Evolutionary conservation across 768 basidiomycete species (phyloP), one percentile per base, ranked within the genome.

Genomic region (Mycena epipterygia): DNA sequence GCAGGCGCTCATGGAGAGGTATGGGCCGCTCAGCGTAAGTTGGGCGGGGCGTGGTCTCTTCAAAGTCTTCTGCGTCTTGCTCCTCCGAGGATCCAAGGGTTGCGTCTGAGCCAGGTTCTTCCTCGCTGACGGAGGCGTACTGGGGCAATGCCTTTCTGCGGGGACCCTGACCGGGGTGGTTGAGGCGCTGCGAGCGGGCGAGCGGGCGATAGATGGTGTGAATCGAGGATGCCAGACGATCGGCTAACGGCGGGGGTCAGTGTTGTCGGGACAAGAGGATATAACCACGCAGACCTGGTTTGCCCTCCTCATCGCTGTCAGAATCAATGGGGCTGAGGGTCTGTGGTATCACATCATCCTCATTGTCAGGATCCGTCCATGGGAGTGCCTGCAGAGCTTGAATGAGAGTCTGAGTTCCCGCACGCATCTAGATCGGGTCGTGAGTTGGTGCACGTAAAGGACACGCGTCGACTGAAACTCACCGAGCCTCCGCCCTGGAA

Each of bases 371-470:
- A 68, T 90, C 89, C 37, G 87, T 86, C 92, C 91, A 93, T 23
- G 95, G 95, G 46, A 95, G 84, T 2, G 94, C 95, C 75, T 95
- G 95, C 17, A 96, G 84, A 5, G 93, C 95, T 81, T 95, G 95
- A 42, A 96, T 95, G 57, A 96, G 88, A 3, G 95, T 93, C 78
- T 96, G 95, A 3, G 95, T 96, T 19, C 95, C 95, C 29, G 91
- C 89, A 44, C 93, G 91, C 90, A 96, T 93, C 95, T 96, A 76
- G 66, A 74, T 52, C 67, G 67, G 56, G 42, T 61, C 70, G 66
- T 69, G 53, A 56, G 64, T 48, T 49, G 44, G 64, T 41, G 64
- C 61, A 62, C 48, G 51, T 62, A 37, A 61, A 67, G 48, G 46
- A 49, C 41, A 64, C 62, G 61, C 66, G 53, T 56, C 66, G 52